Evolutionary conservation across 192 early-diverging fungal species (phyloP).

Genomic region (Gamsiella multidivaricata): DNA sequence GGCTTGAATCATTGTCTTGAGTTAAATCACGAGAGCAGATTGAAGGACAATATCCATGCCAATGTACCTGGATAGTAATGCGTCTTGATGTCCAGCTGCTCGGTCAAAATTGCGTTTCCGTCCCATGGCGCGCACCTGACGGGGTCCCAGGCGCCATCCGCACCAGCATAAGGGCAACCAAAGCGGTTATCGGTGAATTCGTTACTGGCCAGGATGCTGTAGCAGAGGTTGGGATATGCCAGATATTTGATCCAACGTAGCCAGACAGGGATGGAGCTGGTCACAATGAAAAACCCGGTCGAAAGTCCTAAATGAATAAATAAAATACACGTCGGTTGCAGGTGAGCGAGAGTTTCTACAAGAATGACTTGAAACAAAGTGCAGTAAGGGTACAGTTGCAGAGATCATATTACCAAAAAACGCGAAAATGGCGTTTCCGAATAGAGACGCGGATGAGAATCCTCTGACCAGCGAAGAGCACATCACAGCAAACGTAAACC

Average conservation of each 20-base stretch:
- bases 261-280: constrained; percentile 44
- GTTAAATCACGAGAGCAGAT: too few relatives aligned
- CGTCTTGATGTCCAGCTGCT: constrained; percentile 23
- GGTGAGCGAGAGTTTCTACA: background rate
- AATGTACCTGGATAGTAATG: constrained; percentile 36
- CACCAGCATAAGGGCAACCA: constrained; percentile 14
- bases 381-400: background rate
- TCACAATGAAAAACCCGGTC: constrained; percentile 48
- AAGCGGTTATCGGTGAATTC: constrained; percentile 39
- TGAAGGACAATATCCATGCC: too few relatives aligned
- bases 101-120: constrained; percentile 24
- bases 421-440: constrained; percentile 49
- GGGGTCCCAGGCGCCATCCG: constrained; percentile 25
- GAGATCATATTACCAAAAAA: constrained; percentile 53
- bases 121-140: constrained; percentile 28
- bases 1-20: too few relatives aligned
- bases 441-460: constrained; percentile 38
- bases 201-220: constrained; percentile 44
- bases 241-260: constrained; percentile 46
- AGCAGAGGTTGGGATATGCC: constrained; percentile 36
- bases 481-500: constrained; percentile 37
- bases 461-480: constrained; percentile 39
- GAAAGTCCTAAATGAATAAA: constrained; percentile 19
- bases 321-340: background rate
- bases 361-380: background rate